These are phyloP conservation scores for Eleusine indica DNA, from an alignment of 176 grass and related monocot genomes.

Conservation along the genomic window DNA sequence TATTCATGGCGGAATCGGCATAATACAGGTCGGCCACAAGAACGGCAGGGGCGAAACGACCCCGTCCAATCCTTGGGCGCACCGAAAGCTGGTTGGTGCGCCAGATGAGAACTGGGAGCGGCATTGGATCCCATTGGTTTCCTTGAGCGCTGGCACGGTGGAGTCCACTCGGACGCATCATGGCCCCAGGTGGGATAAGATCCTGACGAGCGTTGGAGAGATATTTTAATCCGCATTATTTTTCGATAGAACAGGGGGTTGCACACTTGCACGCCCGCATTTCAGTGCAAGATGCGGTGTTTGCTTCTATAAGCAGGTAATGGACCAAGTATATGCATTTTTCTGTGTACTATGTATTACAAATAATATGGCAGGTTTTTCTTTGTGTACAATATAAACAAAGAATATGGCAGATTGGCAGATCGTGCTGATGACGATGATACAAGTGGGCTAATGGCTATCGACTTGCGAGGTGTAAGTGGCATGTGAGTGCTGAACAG, in stretches of 20 bases:
- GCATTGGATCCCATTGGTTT: constrained; percentile 19
- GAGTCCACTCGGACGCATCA: background rate
- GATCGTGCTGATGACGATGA: constrained; percentile 32
- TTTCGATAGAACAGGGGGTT: background rate
- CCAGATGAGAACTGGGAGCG: background rate
- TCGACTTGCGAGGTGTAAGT: background rate
- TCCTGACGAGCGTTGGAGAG: background rate
- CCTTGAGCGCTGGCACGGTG: background rate
- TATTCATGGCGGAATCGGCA: constrained; percentile 13
- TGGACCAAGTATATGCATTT: background rate
- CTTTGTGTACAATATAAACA: background rate
- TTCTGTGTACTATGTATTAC: background rate
- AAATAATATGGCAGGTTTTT: background rate
- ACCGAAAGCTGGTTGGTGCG: constrained; percentile 22
- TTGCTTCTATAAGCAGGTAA: background rate
- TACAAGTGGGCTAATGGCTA: background rate
- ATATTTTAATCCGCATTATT: background rate
- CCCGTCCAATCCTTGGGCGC: constrained; percentile 36
- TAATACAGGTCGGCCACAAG: constrained; percentile 33
- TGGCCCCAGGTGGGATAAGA: background rate
- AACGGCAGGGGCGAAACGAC: background rate
- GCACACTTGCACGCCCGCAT: background rate
- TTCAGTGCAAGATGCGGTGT: background rate
- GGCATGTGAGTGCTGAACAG: constrained; percentile 17
- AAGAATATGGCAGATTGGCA: background rate